Conservation (phyloP, 768 basidiomycete genomes). For the Amanita thiersii region DNA sequence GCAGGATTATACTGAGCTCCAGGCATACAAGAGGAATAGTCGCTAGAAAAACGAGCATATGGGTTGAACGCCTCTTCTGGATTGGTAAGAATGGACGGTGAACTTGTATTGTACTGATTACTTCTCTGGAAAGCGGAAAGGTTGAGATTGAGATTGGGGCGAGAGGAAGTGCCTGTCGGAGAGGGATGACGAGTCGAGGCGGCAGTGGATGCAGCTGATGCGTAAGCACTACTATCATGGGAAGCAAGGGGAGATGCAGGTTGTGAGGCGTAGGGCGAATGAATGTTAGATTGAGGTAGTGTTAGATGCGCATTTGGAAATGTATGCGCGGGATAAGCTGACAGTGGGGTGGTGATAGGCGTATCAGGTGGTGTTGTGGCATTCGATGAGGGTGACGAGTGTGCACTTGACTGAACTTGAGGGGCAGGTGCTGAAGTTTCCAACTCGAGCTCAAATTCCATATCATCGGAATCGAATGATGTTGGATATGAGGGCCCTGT, state of each 20-base stretch:
- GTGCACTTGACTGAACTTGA: conserved; percentile 14
- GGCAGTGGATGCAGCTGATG: conserved; percentile 17
- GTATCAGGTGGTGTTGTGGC: conserved; percentile 41
- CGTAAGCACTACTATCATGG: conserved; percentile 18
- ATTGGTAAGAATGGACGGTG: conserved; percentile 20
- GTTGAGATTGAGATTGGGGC: conserved; percentile 14
- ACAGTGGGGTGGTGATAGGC: conserved; percentile 41
- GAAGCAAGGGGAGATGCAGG: conserved; percentile 42
- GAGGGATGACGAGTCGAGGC: conserved; percentile 23
- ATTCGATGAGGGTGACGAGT: conserved; percentile 33
- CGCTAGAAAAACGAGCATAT: conserved; percentile 55
- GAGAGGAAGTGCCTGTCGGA: conserved; percentile 15
- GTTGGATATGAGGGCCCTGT: conserved; percentile 25
- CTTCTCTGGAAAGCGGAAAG: conserved; percentile 16
- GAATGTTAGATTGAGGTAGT: conserved; percentile 13
- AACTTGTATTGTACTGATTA: conserved; percentile 7
- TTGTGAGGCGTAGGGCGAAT: conserved; percentile 30
- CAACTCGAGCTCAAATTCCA: conserved; percentile 71
- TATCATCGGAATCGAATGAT: conserved; percentile 69
- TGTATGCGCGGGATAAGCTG: conserved; percentile 30
- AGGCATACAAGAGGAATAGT: conserved; percentile 57
- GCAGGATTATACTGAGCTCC: conserved; percentile 40
- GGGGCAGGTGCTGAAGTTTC: conserved; percentile 16
- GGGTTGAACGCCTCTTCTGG: conserved; percentile 58
- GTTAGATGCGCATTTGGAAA: conserved; percentile 21